Percentiles rank a stretch among this genome's conserved stretches.
Evolutionary conservation across 768 basidiomycete species (phyloP).

Genomic region (Dentipellis fragilis): DNA sequence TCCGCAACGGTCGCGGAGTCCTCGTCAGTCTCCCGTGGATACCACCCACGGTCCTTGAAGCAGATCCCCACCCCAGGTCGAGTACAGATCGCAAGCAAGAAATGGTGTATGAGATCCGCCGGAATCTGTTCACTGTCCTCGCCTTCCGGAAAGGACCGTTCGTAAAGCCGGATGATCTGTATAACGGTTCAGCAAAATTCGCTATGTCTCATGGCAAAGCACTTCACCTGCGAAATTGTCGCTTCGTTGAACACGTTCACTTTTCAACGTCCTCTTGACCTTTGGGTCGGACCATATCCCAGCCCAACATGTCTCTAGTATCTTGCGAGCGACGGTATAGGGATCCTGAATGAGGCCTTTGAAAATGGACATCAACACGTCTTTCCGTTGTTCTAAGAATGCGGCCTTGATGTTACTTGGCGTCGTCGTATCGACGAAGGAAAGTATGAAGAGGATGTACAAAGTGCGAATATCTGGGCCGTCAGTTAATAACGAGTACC

Average conservation of each 20-base stretch:
- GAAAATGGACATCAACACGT: constrained; percentile 58
- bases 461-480: constrained; percentile 67
- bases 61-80: constrained; percentile 78
- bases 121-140: constrained; percentile 44
- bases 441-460: constrained; percentile 63
- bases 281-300: constrained; percentile 69
- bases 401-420: constrained; percentile 43
- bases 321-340: constrained; percentile 44
- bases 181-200: background rate
- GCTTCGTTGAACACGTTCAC: constrained; percentile 61
- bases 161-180: constrained; percentile 70
- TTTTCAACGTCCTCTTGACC: constrained; percentile 65
- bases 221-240: constrained; percentile 48
- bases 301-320: constrained; percentile 69
- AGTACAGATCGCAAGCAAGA: constrained; percentile 75
- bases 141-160: constrained; percentile 41
- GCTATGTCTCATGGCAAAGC: background rate
- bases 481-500: constrained; percentile 5
- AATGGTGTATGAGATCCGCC: constrained; percentile 79
- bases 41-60: constrained; percentile 88
- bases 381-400: constrained; percentile 65
- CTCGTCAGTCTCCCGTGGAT: constrained; percentile 52
- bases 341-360: constrained; percentile 62
- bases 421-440: constrained; percentile 48
- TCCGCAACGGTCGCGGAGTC: constrained; percentile 24